A percentile compares a stretch with the other conserved stretches of the same genome.
These are phyloP conservation scores for Prunus dulcis DNA, from an alignment of 306 rosid genomes.

Conservation along the genomic window DNA sequence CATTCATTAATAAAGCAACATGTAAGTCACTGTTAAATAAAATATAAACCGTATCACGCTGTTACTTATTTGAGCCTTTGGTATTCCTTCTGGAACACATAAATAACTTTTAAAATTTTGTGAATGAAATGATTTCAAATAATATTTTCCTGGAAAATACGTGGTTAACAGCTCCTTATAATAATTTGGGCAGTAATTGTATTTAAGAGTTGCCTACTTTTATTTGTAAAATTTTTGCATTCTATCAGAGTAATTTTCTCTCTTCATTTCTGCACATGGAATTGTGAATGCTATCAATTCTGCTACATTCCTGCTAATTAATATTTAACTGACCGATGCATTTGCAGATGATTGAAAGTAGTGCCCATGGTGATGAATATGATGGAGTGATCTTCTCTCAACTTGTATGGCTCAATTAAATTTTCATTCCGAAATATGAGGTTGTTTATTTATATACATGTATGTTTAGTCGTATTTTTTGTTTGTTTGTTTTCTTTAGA, in stretches of 20 bases:
- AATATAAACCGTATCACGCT: not conserved
- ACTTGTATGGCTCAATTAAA: slow-evolving; percentile 63
- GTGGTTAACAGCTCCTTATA: not conserved
- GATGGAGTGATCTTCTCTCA: slow-evolving; percentile 99
- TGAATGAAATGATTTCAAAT: not conserved
- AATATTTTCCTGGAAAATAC: not conserved
- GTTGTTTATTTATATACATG: slow-evolving; percentile 6
- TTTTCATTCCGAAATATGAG: slow-evolving; percentile 6
- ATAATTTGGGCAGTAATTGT: not conserved
- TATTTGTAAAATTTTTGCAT: not conserved
- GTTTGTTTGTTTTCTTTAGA: slow-evolving; percentile 41
- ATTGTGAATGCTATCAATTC: not conserved
- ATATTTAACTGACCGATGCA: slow-evolving; percentile 23
- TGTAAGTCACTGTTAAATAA: not conserved
- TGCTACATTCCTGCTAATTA: slow-evolving; percentile 1
- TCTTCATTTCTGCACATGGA: slow-evolving; percentile 4
- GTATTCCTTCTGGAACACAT: not conserved
- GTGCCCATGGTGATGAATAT: slow-evolving; percentile 93
- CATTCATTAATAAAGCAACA: not conserved
- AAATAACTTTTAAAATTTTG: not conserved
- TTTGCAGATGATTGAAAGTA: slow-evolving; percentile 98
- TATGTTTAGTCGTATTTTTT: slow-evolving; percentile 3
- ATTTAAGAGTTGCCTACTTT: not conserved
- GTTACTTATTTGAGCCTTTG: not conserved
- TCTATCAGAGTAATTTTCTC: not conserved